Base-by-base conservation (phyloP, 1,284 basidiomycete genomes). In the Ustilago nuda region DNA sequence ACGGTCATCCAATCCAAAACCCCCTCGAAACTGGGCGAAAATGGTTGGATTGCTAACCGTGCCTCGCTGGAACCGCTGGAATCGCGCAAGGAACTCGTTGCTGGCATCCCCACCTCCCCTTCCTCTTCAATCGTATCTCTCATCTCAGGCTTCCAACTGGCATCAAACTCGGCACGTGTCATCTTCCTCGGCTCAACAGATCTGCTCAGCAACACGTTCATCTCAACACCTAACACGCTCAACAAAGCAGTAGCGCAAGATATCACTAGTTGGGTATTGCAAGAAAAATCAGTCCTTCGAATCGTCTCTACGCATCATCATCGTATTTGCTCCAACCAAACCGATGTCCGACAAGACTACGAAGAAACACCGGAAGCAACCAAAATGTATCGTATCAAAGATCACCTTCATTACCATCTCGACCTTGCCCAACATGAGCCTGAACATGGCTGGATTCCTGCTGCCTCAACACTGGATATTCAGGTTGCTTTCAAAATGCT, bases 401-500 rank as follows among this genome's bases (percentile, higher is more conserved):
- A 98, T 83, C 87, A 92, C 39, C 89, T 98, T 56, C 43, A 56
- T 39, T 94, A 94, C 83, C 72, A 90, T 87, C 89, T 93, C 6
- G 89, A 92, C 46, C 89, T 96, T 43, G 92, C 91, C 3, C 89
- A 89, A 52, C 93, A 89, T 83, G 88, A 66, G 1, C 62, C 93
- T 74, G 81, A 89, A 12, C 85, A 86, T 7, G 86, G 86, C 13
- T 98, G 93, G 93, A 87, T 87, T 50, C 92, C 94, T 0, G 92
- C 92, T 85, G 90, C 90, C 4, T 89, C 88, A 33, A 84, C 92
- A 61, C 88, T 88, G 11, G 93, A 97, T 85, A 82, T 98, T 19
- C 96, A 98, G 83, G 89, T 99, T 59, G 94, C 96, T 79, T 97
- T 98, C 86, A 94, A 93, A 33, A 99, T 99, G 96, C 91, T 99